Evolutionary conservation across 495 filamentous ascomycete genomes (phyloP).

Genomic region (Penicillium pancosmium): DNA sequence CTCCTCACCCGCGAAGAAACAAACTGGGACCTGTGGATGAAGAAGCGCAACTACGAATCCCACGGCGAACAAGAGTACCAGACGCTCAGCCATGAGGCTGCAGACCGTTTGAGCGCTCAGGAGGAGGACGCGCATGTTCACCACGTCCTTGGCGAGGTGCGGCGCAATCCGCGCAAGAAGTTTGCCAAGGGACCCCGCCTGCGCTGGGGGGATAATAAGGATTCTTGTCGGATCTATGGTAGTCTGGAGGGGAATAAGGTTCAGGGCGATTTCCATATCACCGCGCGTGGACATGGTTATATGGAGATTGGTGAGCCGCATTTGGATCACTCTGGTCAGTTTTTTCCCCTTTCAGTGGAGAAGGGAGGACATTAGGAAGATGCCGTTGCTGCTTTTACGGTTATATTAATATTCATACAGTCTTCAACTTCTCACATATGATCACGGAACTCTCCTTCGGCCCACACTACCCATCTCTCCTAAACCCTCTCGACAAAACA

Average conservation of each 20-base stretch:
- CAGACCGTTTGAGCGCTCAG: conserved; percentile 42
- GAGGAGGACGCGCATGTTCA: conserved; percentile 56
- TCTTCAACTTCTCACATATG: conserved; percentile 95
- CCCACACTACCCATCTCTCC: conserved; percentile 87
- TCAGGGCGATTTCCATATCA: conserved; percentile 98
- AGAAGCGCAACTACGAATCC: conserved; percentile 70
- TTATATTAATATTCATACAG: conserved; percentile 5
- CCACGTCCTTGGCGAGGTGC: conserved; percentile 53
- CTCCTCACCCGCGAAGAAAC: conserved; percentile 76
- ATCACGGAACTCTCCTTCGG: conserved; percentile 97
- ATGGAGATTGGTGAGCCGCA: conserved; percentile 69
- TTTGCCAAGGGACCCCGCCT: conserved; percentile 71
- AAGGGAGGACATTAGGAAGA: no score
- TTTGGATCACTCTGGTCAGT: conserved; percentile 79
- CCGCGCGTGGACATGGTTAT: conserved; percentile 93
- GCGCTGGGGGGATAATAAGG: conserved; percentile 52
- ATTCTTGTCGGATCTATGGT: conserved; percentile 85
- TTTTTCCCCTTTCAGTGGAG: conserved; percentile 6
- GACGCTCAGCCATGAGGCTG: conserved; percentile 50
- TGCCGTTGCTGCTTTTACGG: background rate
- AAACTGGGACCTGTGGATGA: conserved; percentile 79
- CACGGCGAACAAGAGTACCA: conserved; percentile 57
- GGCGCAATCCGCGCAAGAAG: conserved; percentile 50
- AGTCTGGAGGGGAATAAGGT: conserved; percentile 93
- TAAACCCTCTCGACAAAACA: conserved; percentile 93